These are phyloP conservation scores for Sanguinoderma infundibulare DNA, from an alignment of 1,284 basidiomycete genomes.

Conservation along the genomic window DNA sequence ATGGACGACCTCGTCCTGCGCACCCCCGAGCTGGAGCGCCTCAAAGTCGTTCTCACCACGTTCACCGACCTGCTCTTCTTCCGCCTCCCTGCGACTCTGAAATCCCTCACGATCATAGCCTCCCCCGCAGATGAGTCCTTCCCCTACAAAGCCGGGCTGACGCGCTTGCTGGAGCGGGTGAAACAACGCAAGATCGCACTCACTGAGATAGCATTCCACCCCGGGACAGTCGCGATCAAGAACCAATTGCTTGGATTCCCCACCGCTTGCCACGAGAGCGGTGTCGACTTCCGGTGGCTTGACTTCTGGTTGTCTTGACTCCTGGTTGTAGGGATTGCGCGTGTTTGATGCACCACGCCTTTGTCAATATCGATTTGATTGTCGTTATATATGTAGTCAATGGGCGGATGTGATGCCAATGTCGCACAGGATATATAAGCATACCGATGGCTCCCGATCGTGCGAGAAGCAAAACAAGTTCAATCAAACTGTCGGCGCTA, in stretches of 20 bases:
- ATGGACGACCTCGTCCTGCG: not conserved
- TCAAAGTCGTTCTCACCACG: not conserved
- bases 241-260: not conserved
- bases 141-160: not conserved
- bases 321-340: too few species aligned
- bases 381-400: too few species aligned
- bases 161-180: not conserved
- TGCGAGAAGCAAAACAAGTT: too few species aligned
- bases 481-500: too few species aligned
- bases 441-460: too few species aligned
- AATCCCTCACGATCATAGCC: not conserved
- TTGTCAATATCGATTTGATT: too few species aligned
- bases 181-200: not conserved
- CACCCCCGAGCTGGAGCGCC: not conserved
- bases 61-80: not conserved
- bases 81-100: not conserved
- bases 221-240: not conserved
- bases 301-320: too few species aligned
- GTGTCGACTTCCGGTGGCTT: not conserved
- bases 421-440: too few species aligned
- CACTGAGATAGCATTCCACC: not conserved
- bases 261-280: not conserved
- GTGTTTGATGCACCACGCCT: too few species aligned
- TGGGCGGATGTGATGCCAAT: too few species aligned
- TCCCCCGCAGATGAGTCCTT: not conserved